Base-by-base conservation (phyloP, 2,329 filamentous ascomycete species). In the Aaosphaeria arxii region DNA sequence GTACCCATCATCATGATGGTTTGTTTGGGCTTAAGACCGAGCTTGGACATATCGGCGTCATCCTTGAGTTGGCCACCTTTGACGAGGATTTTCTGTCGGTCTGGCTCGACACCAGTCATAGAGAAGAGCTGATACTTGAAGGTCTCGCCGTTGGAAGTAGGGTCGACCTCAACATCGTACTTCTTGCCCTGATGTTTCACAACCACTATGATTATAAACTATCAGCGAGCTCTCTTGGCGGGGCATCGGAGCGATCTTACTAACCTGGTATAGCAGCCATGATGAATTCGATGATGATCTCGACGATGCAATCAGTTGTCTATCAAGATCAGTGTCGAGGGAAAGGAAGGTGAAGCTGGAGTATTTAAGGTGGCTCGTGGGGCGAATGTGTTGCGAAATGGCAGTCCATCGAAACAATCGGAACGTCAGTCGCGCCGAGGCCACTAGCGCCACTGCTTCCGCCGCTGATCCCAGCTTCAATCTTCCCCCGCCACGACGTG, bases 41-140 rank as follows among this genome's bases (percentile, higher is more conserved):
- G 81, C 62, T 86, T 88, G 56, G 85, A 84, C 71, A 99, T 84
- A 50, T 90, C 86, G 49, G 90, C 89, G 66, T 97, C 91, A 82
- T 99, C 88, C 74, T 96, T 99, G 61, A 99, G 84, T 72, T 95
- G 90, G 55, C 89, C 89, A 56, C 91, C 91, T 74, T 96, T 96
- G 71, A 96, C 84, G 48, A 99, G 76, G 60, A 99, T 89, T 76
- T 97, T 97, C 73, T 99, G 95, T 53, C 92, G 87, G 54, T 95
- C 89, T 56, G 94, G 94, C 69, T 97, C 94, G 66, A 99, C 94
- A 52, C 89, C 91, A 42, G 94, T 99, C 47, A 99, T 78, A 54
- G 91, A 96, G 76, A 87, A 99, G 49, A 99, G 83, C 71, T 97
- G 94, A 65, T 88, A 89, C 72, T 97, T 99, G 78, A 99, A 90